phyloP scores from a whole-genome alignment of 192 early-diverging fungal species.

The Coemansia javaensis region DNA sequence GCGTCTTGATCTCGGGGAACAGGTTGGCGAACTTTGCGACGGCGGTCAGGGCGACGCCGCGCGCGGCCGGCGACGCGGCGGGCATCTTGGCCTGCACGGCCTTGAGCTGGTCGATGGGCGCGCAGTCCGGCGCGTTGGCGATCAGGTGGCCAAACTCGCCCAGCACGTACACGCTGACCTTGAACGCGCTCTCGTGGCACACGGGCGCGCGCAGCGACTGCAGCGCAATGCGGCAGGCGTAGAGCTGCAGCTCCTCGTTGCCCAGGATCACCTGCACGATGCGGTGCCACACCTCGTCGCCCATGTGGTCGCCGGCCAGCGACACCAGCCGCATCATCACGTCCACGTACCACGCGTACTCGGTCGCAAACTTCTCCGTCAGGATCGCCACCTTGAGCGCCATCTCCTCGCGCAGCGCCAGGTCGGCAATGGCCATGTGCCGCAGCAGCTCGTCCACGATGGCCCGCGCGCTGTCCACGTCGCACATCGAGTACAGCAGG shows the following conservation, averaged over 20 bases:
- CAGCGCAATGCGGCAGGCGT: conserved; percentile 81
- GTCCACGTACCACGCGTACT: conserved; percentile 98
- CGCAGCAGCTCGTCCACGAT: conserved; percentile 91
- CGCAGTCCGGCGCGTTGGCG: conserved; percentile 76
- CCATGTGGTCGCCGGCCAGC: conserved; percentile 92
- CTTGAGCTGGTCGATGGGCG: conserved; percentile 92
- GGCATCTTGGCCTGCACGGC: conserved; percentile 89
- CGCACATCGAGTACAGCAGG: conserved; percentile 96
- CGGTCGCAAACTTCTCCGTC: conserved; percentile 95
- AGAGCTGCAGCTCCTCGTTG: conserved; percentile 92
- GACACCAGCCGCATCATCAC: conserved; percentile 94
- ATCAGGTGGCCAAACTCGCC: conserved; percentile 98
- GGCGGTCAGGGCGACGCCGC: conserved; percentile 82
- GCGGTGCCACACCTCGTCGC: conserved; percentile 97
- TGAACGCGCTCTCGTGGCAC: conserved; percentile 93
- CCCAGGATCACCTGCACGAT: conserved; percentile 96
- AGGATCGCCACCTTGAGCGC: conserved; percentile 98
- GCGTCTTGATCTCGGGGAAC: conserved; percentile 94
- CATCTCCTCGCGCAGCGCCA: conserved; percentile 92
- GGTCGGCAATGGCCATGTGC: conserved; percentile 85
- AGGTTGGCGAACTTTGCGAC: conserved; percentile 96
- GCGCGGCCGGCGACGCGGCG: conserved; percentile 69
- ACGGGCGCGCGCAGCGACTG: conserved; percentile 79
- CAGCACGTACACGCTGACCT: conserved; percentile 93
- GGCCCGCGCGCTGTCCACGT: conserved; percentile 72